Evolutionary conservation across 2,329 filamentous ascomycete genomes (phyloP).

Genomic region (Ustilaginoidea virens): DNA sequence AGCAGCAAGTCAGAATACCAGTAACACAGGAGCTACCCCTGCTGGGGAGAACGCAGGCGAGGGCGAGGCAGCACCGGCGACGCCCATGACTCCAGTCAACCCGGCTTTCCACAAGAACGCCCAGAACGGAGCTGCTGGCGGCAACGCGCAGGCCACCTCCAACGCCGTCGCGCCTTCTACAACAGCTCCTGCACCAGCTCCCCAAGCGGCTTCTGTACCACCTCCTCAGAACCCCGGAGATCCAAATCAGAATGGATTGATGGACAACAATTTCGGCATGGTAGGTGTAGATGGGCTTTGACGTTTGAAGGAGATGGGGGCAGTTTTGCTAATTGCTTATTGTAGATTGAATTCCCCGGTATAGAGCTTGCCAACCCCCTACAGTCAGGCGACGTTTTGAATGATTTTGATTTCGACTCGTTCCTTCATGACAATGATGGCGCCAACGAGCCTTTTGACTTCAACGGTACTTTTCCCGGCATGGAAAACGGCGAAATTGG

Average conservation of each 20-base stretch:
- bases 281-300: constrained; percentile 22
- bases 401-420: constrained; percentile 53
- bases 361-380: constrained; percentile 43
- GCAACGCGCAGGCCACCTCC: constrained; percentile 13
- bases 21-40: constrained; percentile 33
- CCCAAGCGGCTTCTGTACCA: constrained; percentile 15
- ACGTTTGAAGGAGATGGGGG: neutral
- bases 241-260: constrained; percentile 30
- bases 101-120: constrained; percentile 26
- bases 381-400: constrained; percentile 39
- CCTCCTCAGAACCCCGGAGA: constrained; percentile 28
- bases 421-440: constrained; percentile 42
- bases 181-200: constrained; percentile 11
- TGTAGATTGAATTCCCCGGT: constrained; percentile 27
- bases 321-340: constrained; percentile 4
- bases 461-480: constrained; percentile 31
- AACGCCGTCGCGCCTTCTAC: constrained; percentile 6
- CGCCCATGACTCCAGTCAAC: constrained; percentile 47
- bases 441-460: constrained; percentile 36
- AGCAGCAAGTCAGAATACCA: constrained; percentile 40
- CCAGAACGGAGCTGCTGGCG: constrained; percentile 13
- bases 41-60: constrained; percentile 39
- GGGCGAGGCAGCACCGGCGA: constrained; percentile 46
- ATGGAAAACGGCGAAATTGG: constrained; percentile 44
- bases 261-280: constrained; percentile 30